Evolutionary conservation across 176 grass and related monocot species (phyloP), one percentile per base, ranked within the genome.

Genomic region (Themeda triandra): DNA sequence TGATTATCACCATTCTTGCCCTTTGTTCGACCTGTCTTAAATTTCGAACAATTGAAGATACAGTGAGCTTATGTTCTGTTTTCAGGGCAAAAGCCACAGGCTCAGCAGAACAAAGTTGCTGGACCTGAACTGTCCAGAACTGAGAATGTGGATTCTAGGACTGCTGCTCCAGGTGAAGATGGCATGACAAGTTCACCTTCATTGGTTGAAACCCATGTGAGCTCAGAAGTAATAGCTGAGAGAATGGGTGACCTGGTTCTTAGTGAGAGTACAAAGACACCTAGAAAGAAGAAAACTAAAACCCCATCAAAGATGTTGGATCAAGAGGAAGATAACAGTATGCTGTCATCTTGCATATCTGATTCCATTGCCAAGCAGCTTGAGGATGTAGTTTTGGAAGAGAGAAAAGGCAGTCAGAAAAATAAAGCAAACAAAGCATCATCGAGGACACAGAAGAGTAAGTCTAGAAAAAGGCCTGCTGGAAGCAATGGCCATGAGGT

Each of bases 361-460:
- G 66, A 94, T 76, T 89, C 84, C 24, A 96, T 99, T 88, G 88
- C 82, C 1, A 96, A 92, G 76, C 92, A 92, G 13, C 86, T 96
- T 11, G 84, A 98, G 45, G 46, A 71, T 81, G 71, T 90, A 64
- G 67, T 88, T 80, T 36, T 98, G 33, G 78, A 76, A 73, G 93
- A 89, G 59, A 89, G 59, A 68, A 89, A 71, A 51, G 73, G 53
- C 6, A 94, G 75, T 42, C 86, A 54, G 66, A 90, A 79, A 77
- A 87, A 66, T 17, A 97, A 90, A 86, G 45, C 31, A 69, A 84
- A 66, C 48, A 93, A 90, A 72, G 4, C 80, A 25, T 84, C 80
- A 48, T 86, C 87, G 27, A 92, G 42, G 48, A 29, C 79, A 59
- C 71, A 66, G 30, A 91, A 90, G 76, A 37, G 63, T 73, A 98